Base-by-base conservation (phyloP, 192 early-diverging fungal species). In the Coemansia sp. region DNA sequence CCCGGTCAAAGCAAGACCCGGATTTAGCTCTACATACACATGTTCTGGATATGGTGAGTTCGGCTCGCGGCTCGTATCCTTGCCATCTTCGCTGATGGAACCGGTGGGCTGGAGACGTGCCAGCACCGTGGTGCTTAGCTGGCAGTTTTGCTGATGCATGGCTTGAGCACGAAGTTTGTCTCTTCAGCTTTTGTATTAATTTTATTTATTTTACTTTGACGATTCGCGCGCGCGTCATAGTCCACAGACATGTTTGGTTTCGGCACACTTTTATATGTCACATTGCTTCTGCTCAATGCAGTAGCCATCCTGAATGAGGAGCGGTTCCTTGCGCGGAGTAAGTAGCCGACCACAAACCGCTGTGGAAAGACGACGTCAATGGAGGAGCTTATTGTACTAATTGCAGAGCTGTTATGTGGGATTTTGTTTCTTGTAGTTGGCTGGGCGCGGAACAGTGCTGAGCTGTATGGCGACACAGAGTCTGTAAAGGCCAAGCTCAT, bases 261-360 rank as follows among this genome's bases (percentile, higher is more conserved):
- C 45, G 93, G 93, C 41, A 90, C 89, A 31, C 78, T 96, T 44
- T 82, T 96, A 59, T 92, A 95, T 74, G 86, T 93, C 17, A 67
- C 85, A 39, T 83, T 96, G 39, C 86, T 95, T 76, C 85, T 95
- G 63, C 86, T 95, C 67, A 97, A 97, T 78, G 93, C 91, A 23
- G 84, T 97, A 36, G 95, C 95, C 50, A 86, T 97, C 61, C 76
- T 97, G 51, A 93, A 93, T 73, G 95, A 97, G 81, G 93, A 97
- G 67, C 90, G 95, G 23, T 97, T 97, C 74, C 85, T 97, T 23
- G 92, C 93, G 9, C 84, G 92, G 74, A 94, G 94, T 96, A 89
- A 71, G 86, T 78, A 44, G 4, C 50, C 15, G 29, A n/a, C 55
- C 27, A 27, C 27, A 34, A 31, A 29, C 23, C 1, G 25, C 32